phyloP scores from a whole-genome alignment of 805 yeast species.

The Brettanomyces custersianus region DNA sequence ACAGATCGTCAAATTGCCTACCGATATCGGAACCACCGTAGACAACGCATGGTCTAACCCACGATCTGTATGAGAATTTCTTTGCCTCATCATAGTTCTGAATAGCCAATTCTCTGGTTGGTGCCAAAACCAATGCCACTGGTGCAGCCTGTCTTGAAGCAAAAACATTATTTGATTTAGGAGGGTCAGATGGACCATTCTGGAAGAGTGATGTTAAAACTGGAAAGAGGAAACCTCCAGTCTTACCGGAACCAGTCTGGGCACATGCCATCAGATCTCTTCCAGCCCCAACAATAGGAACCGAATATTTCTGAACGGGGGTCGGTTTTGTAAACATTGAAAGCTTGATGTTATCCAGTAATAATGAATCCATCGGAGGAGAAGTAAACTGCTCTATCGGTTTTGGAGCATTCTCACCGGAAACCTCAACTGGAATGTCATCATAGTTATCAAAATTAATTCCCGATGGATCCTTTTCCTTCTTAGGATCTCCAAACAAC shows the following conservation, averaged over 20 bases:
- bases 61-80: slow-evolving; percentile 93
- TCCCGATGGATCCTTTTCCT: slow-evolving; percentile 73
- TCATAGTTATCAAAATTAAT: slow-evolving; percentile 98
- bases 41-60: slow-evolving; percentile 94
- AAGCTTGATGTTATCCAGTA: slow-evolving; percentile 77
- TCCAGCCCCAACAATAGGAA: slow-evolving; percentile 62
- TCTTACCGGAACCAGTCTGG: slow-evolving; percentile 99
- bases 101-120: slow-evolving; percentile 97
- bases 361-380: slow-evolving; percentile 83
- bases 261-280: slow-evolving; percentile 92
- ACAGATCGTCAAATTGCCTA: slow-evolving; percentile 77
- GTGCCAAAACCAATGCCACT: slow-evolving; percentile 92
- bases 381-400: slow-evolving; percentile 79
- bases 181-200: slow-evolving; percentile 69
- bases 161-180: slow-evolving; percentile 34
- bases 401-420: slow-evolving; percentile 93
- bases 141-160: slow-evolving; percentile 81
- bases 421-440: slow-evolving; percentile 96
- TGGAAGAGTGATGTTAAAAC: slow-evolving; percentile 85
- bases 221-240: slow-evolving; percentile 99
- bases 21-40: slow-evolving; percentile 98
- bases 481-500: slow-evolving; percentile 75
- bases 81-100: slow-evolving; percentile 95
- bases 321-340: slow-evolving; percentile 95
- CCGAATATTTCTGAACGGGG: slow-evolving; percentile 87